These are phyloP conservation scores for Vicia faba DNA, from an alignment of 306 rosid genomes.

Conservation along the genomic window DNA sequence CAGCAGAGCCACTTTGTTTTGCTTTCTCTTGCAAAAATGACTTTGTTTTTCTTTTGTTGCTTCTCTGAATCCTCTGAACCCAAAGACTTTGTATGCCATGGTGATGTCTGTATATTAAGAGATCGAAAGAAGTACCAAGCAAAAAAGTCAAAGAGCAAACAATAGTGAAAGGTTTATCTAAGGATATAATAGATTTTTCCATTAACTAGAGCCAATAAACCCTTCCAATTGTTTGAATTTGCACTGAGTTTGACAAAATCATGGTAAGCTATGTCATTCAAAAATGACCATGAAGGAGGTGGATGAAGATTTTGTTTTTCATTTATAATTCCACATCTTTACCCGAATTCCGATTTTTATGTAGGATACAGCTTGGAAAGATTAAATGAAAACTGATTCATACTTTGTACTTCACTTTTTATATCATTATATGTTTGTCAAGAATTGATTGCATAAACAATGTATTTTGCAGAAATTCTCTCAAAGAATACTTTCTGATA, in stretches of 20 bases:
- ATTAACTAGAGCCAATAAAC: background rate
- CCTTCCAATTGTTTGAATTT: background rate
- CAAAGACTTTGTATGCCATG: conserved; percentile 53
- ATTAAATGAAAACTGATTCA: conserved; percentile 1
- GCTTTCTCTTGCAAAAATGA: conserved; percentile 40
- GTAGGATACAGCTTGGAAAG: conserved; percentile 1
- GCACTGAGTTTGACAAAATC: background rate
- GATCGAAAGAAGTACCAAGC: conserved; percentile 34
- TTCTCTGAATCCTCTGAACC: conserved; percentile 45
- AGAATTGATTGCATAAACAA: background rate
- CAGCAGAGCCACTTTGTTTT: background rate
- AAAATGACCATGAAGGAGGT: conserved; percentile 18
- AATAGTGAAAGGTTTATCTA: background rate
- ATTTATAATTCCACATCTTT: background rate
- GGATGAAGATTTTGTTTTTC: conserved; percentile 15
- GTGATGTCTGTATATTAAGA: conserved; percentile 59
- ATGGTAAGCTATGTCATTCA: background rate
- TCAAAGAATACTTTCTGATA: no score
- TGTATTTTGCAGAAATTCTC: no score
- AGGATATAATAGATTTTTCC: background rate
- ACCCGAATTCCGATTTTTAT: background rate
- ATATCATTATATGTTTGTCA: background rate
- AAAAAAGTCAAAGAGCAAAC: conserved; percentile 35
- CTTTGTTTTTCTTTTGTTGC: conserved; percentile 53
- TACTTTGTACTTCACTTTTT: background rate